Conservation (phyloP, 768 basidiomycete genomes). For the Lactarius psammicola region DNA sequence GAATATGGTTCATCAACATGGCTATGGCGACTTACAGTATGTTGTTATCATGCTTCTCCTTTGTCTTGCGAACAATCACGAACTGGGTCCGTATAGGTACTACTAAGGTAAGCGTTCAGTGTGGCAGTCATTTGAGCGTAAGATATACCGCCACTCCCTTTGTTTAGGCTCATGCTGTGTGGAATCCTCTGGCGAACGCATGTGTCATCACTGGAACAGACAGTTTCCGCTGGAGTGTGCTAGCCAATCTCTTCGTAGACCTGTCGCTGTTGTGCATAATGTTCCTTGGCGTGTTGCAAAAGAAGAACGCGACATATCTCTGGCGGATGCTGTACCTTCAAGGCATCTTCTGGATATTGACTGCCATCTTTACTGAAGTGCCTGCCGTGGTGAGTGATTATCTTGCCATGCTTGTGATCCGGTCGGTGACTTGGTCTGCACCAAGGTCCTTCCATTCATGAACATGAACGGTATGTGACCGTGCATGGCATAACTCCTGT, state of each 20-base stretch:
- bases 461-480: constrained; percentile 23
- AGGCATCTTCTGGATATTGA: constrained; percentile 23
- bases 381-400: constrained; percentile 23
- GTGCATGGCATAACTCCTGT: neutral
- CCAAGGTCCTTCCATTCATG: constrained; percentile 23
- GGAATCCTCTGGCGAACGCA: neutral
- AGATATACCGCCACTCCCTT: neutral
- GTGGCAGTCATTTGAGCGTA: no score
- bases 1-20: constrained; percentile 16
- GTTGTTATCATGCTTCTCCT: constrained; percentile 1
- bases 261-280: constrained; percentile 22
- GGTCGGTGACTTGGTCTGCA: neutral
- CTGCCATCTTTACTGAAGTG: constrained; percentile 17
- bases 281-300: constrained; percentile 23
- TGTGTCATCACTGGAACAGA: constrained; percentile 21
- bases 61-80: neutral
- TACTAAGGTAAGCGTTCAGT: constrained; percentile 9
- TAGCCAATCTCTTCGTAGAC: constrained; percentile 25
- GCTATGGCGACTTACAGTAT: constrained; percentile 14
- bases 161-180: constrained; percentile 9
- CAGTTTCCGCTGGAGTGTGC: constrained; percentile 23
- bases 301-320: constrained; percentile 25
- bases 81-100: constrained; percentile 2
- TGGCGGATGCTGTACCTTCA: constrained; percentile 29
- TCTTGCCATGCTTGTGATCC: neutral